A percentile compares a stretch with the other conserved stretches of the same genome.
These are phyloP conservation scores for Termitomyces eurrhizus DNA, from an alignment of 768 basidiomycete genomes.

Conservation along the genomic window DNA sequence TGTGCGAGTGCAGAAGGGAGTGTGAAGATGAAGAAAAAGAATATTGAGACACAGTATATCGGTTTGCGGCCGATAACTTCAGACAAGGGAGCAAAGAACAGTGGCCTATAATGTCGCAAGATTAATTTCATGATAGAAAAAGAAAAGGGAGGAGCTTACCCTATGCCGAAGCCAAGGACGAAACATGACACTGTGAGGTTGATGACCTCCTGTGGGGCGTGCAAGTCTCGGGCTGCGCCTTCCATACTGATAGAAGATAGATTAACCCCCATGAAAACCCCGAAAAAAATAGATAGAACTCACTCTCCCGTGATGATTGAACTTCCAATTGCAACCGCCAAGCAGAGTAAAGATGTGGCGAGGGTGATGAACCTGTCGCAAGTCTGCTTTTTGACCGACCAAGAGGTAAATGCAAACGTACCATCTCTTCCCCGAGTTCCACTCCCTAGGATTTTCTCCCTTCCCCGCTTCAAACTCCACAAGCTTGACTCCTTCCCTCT, in stretches of 20 bases:
- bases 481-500: conserved; percentile 5
- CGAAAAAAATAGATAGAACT: conserved; percentile 9
- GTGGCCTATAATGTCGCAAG: conserved; percentile 24
- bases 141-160: conserved; percentile 22
- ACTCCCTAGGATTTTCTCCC: conserved; percentile 9
- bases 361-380: conserved; percentile 29
- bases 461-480: conserved; percentile 12
- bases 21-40: conserved; percentile 43
- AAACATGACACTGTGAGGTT: conserved; percentile 41
- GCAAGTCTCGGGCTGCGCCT: conserved; percentile 28
- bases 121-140: not conserved
- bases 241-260: conserved; percentile 21
- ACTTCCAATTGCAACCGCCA: conserved; percentile 33
- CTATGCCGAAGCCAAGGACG: conserved; percentile 39
- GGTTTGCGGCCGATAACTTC: conserved; percentile 35
- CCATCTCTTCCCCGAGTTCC: conserved; percentile 27
- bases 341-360: conserved; percentile 31
- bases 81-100: conserved; percentile 36
- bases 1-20: conserved; percentile 36
- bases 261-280: not conserved
- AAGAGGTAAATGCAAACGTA: conserved; percentile 8
- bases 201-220: conserved; percentile 31
- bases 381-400: not conserved
- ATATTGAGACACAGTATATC: conserved; percentile 32
- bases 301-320: conserved; percentile 40